Evolutionary conservation across 805 yeast species (phyloP).

Genomic region (Candida montana): DNA sequence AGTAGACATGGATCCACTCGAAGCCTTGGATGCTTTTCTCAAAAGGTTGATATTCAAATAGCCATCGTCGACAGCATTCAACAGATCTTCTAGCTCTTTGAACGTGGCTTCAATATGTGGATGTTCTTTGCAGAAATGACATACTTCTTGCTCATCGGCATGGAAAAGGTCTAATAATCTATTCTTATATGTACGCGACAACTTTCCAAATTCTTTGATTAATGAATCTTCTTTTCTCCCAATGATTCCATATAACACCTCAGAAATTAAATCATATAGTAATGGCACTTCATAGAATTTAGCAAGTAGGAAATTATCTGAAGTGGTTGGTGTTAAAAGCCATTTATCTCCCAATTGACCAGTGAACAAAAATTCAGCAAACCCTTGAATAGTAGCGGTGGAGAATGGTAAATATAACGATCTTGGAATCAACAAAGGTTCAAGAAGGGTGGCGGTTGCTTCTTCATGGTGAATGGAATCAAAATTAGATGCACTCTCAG

Average conservation of each 20-base stretch:
- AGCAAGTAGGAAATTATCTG: constrained; percentile 58
- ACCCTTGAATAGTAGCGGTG: constrained; percentile 55
- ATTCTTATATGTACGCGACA: constrained; percentile 23
- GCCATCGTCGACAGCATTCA: constrained; percentile 63
- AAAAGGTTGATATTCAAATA: constrained; percentile 50
- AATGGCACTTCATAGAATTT: constrained; percentile 66
- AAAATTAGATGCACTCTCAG: constrained; percentile 12
- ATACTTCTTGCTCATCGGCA: constrained; percentile 21
- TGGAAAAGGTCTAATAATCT: constrained; percentile 20
- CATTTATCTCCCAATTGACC: constrained; percentile 77
- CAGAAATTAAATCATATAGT: constrained; percentile 62
- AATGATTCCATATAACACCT: constrained; percentile 62
- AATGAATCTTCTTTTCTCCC: constrained; percentile 58
- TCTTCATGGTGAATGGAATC: constrained; percentile 17
- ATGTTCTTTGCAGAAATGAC: constrained; percentile 22
- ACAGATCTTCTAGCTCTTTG: constrained; percentile 47
- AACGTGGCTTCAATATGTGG: constrained; percentile 29
- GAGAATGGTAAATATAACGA: constrained; percentile 64
- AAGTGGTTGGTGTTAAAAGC: constrained; percentile 63
- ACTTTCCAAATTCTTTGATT: constrained; percentile 23
- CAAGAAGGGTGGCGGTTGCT: constrained; percentile 32
- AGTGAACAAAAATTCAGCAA: constrained; percentile 68
- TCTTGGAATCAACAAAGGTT: constrained; percentile 63
- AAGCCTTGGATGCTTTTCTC: constrained; percentile 39
- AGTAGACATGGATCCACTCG: constrained; percentile 2